A percentile compares a stretch with the other conserved stretches of the same genome.
These are phyloP conservation scores for Periconia sp. DNA, from an alignment of 2,329 filamentous ascomycete genomes.

Conservation along the genomic window DNA sequence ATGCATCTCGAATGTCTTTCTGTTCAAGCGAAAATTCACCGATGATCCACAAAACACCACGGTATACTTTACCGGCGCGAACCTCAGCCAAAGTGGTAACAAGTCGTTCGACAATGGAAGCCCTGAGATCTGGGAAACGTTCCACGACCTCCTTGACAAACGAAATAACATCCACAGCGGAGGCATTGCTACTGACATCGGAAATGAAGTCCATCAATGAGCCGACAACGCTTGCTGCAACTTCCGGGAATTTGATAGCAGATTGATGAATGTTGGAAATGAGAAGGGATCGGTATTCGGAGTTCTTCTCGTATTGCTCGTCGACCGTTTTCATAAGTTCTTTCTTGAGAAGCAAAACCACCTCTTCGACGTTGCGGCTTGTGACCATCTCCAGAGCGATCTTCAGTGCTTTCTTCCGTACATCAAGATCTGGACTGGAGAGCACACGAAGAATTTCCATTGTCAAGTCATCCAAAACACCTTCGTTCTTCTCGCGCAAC, in stretches of 20 bases:
- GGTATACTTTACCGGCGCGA: constrained; percentile 93
- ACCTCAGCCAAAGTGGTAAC: constrained; percentile 92
- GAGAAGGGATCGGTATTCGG: constrained; percentile 70
- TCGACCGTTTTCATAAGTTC: constrained; percentile 97
- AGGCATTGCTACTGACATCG: constrained; percentile 97
- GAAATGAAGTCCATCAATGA: constrained; percentile 98
- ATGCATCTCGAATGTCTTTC: constrained; percentile 91
- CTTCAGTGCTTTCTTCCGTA: constrained; percentile 84
- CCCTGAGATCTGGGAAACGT: constrained; percentile 88
- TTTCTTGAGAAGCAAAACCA: constrained; percentile 94
- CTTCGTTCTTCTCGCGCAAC: constrained; percentile 82
- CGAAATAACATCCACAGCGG: constrained; percentile 94
- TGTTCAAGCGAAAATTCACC: constrained; percentile 95
- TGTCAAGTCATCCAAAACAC: constrained; percentile 86
- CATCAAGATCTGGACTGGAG: constrained; percentile 93
- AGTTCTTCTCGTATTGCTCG: constrained; percentile 90
- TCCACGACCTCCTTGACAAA: constrained; percentile 99
- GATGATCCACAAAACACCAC: constrained; percentile 95
- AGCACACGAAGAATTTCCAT: constrained; percentile 97
- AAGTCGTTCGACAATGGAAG: constrained; percentile 82
- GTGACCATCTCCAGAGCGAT: constrained; percentile 97
- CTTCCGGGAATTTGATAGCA: constrained; percentile 98
- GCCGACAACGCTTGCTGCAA: constrained; percentile 93
- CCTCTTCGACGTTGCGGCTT: constrained; percentile 98
- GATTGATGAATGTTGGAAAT: constrained; percentile 98